Conservation (phyloP, 2,329 filamentous ascomycete genomes). For the Ascomycota sp. region DNA sequence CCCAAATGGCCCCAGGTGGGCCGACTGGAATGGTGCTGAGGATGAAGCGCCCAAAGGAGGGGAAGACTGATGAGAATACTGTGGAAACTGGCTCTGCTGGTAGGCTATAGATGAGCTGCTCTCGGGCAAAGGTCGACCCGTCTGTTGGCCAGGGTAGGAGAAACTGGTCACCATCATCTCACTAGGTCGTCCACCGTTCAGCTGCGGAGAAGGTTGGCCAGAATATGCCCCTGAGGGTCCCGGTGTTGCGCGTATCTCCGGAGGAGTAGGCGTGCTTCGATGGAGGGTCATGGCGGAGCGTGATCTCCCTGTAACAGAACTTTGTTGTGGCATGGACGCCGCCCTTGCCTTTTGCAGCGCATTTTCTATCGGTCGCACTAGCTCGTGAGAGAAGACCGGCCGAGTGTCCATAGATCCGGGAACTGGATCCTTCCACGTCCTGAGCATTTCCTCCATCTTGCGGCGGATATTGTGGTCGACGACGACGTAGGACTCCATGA, state of each 20-base stretch:
- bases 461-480: constrained; percentile 66
- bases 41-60: constrained; percentile 16
- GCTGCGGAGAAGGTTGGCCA: constrained; percentile 9
- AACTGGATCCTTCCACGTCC: constrained; percentile 94
- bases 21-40: constrained; percentile 20
- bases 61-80: constrained; percentile 18
- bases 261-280: constrained; percentile 57
- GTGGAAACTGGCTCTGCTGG: neutral
- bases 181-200: constrained; percentile 11
- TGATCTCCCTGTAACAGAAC: constrained; percentile 22
- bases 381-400: constrained; percentile 74
- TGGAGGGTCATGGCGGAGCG: constrained; percentile 35
- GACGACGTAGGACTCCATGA: constrained; percentile 88
- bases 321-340: constrained; percentile 34
- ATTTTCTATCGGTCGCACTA: constrained; percentile 82
- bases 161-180: constrained; percentile 3
- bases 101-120: neutral
- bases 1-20: constrained; percentile 18
- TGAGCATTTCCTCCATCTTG: constrained; percentile 93
- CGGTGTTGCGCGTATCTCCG: constrained; percentile 19
- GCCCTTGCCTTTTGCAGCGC: constrained; percentile 67
- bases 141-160: constrained; percentile 8
- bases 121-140: constrained; percentile 5
- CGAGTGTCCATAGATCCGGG: constrained; percentile 83
- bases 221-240: constrained; percentile 7